Conservation (phyloP, 2,329 filamentous ascomycete species). For the Alternaria incomplexa region DNA sequence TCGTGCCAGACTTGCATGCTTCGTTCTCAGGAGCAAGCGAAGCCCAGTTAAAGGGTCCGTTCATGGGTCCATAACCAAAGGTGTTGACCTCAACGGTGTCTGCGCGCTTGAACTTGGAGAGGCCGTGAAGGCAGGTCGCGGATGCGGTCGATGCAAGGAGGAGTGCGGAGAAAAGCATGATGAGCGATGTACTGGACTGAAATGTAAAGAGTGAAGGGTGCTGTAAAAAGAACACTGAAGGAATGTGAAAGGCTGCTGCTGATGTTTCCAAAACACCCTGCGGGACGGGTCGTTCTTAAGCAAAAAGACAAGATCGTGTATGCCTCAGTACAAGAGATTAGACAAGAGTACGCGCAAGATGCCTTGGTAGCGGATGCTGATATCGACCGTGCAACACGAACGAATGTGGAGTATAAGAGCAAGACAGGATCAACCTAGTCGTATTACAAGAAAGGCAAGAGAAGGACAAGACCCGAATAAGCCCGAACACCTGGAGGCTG, state of each 20-base stretch:
- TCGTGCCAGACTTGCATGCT: constrained; percentile 56
- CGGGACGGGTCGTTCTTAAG: neutral
- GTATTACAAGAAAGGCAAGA: constrained; percentile 10
- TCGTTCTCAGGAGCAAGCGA: constrained; percentile 53
- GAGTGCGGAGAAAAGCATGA: constrained; percentile 41
- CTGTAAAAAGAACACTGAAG: neutral
- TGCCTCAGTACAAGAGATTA: neutral
- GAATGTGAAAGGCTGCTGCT: neutral
- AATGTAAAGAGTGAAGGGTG: neutral
- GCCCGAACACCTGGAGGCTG: constrained; percentile 13
- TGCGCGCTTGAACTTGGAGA: constrained; percentile 45
- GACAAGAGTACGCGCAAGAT: neutral
- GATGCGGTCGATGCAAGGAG: constrained; percentile 44
- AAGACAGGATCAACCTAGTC: constrained; percentile 21
- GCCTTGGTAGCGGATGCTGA: constrained; percentile 2
- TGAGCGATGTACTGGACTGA: constrained; percentile 11
- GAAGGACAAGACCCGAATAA: constrained; percentile 3
- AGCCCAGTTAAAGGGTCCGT: constrained; percentile 62
- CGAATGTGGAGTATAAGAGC: constrained; percentile 4
- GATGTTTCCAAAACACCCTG: neutral
- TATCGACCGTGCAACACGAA: constrained; percentile 20
- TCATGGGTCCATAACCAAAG: constrained; percentile 52
- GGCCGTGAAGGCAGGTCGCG: constrained; percentile 52
- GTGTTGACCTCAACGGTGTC: constrained; percentile 38
- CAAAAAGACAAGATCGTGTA: neutral